Evolutionary conservation across 2,329 filamentous ascomycete genomes (phyloP), one percentile per base, ranked within the genome.

Genomic region (Nemania diffusa): DNA sequence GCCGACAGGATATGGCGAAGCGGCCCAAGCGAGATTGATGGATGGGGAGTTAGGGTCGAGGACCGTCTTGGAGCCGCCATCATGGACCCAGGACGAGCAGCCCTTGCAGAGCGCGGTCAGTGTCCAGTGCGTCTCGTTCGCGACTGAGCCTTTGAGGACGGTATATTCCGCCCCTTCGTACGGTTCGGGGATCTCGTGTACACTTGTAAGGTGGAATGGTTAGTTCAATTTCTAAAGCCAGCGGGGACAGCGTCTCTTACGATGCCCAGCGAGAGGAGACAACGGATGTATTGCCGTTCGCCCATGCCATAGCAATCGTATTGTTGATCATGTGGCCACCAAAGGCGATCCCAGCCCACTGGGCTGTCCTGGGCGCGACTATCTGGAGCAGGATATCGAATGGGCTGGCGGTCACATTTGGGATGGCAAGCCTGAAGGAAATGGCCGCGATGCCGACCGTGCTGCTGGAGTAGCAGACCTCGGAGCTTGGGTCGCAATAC

Each of bases 261-360:
- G 27, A 42, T 37, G 75, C 75, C 68, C 74, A 75, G 8, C 75
- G 72, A 50, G 71, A 72, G 29, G 82, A 82, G n/a, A 82, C 75
- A 3, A 83, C 78, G 11, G 80, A 80, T 34, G 74, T 79, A 22
- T 77, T 78, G 17, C 80, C 82, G 70, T 83, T 84, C 22, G 77
- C 72, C 83, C 83, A 84, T 3, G 76, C 79, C 40, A 85, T 74
- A 5, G 81, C 78, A 1, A 85, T 73, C 1, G 83, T 83, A 67
- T 83, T 83, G 72, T 83, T 83, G 0, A 81, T 80, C 83, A 85
- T 85, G 52, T 79, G 79, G 3, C 83, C 83, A 27, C 82, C 83
- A 81, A 83, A 84, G 9, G 83, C 80, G 29, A 84, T 73, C 1
- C 81, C 83, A 8, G 81, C 80, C 83, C 83, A 85, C 57, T 82